Conservation (phyloP, 2,329 filamentous ascomycete genomes). For the Aspergillus oerlinghausenensis region DNA sequence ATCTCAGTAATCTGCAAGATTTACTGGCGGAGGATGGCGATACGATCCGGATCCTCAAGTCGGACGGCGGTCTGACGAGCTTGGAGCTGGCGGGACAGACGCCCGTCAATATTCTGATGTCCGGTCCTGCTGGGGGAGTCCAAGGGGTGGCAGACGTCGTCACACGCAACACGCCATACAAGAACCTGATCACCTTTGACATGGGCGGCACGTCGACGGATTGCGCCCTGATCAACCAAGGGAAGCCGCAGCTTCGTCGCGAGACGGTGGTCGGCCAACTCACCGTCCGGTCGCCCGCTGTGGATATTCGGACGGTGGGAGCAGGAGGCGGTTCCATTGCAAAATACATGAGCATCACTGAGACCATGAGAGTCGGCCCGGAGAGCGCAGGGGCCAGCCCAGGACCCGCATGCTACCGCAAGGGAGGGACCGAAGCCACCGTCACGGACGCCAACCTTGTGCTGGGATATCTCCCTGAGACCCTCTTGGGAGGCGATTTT, state of each 20-base stretch:
- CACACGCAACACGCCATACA: conserved; percentile 43
- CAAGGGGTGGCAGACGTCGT: conserved; percentile 46
- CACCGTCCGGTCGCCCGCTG: conserved; percentile 44
- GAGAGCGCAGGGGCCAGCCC: conserved; percentile 48
- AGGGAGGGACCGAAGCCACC: conserved; percentile 43
- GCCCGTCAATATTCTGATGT: conserved; percentile 49
- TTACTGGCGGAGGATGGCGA: conserved; percentile 40
- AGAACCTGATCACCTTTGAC: conserved; percentile 48
- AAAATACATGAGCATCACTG: conserved; percentile 45
- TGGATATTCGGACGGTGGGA: conserved; percentile 48
- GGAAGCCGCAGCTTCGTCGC: conserved; percentile 41
- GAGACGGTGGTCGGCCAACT: conserved; percentile 44
- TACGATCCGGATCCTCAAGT: conserved; percentile 47
- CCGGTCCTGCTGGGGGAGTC: conserved; percentile 48
- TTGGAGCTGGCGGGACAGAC: conserved; percentile 42
- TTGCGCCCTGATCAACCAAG: conserved; percentile 43
- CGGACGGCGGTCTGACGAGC: conserved; percentile 47
- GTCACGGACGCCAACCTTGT: conserved; percentile 49
- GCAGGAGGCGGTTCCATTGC: conserved; percentile 49
- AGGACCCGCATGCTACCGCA: conserved; percentile 48
- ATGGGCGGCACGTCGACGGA: conserved; percentile 51
- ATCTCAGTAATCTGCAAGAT: conserved; percentile 40
- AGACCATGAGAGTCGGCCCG: conserved; percentile 48
- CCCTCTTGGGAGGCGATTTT: conserved; percentile 45
- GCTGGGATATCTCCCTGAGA: conserved; percentile 46